Conservation (phyloP, 1,139 yeast genomes). For the Geotrichum restrictum region DNA sequence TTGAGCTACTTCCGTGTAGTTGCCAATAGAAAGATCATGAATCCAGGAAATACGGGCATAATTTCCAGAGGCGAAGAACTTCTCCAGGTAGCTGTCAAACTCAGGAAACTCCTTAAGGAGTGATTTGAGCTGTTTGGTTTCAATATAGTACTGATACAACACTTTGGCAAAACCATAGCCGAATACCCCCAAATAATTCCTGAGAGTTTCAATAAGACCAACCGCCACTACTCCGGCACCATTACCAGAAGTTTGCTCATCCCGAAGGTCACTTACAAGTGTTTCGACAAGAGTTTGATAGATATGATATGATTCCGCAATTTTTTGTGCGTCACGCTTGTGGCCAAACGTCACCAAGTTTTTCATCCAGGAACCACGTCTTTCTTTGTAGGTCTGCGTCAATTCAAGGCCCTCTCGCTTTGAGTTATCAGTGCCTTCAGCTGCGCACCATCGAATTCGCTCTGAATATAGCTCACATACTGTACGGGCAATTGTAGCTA, state of each 20-base stretch:
- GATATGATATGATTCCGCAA: constrained; percentile 66
- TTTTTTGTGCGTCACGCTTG: constrained; percentile 52
- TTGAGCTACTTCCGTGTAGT: constrained; percentile 50
- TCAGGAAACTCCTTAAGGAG: constrained; percentile 57
- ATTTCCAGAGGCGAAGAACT: constrained; percentile 50
- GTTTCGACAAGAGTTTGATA: constrained; percentile 63
- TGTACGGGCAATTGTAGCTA: constrained; percentile 33
- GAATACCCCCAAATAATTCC: constrained; percentile 55
- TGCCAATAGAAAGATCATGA: constrained; percentile 51
- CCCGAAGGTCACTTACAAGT: constrained; percentile 47
- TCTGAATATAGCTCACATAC: constrained; percentile 35
- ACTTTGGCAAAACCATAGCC: constrained; percentile 67
- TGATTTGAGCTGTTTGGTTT: constrained; percentile 50
- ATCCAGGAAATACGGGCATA: constrained; percentile 73
- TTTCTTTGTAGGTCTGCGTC: constrained; percentile 28
- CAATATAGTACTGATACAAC: constrained; percentile 58
- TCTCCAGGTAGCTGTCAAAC: constrained; percentile 48
- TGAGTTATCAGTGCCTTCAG: constrained; percentile 9
- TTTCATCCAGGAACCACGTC: constrained; percentile 51
- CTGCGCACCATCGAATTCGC: constrained; percentile 30
- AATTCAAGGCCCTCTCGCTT: constrained; percentile 25
- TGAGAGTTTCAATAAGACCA: constrained; percentile 36
- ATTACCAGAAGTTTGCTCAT: constrained; percentile 27
- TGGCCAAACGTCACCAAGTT: constrained; percentile 49
- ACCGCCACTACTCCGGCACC: constrained; percentile 33